These are phyloP conservation scores for Heterobasidion irregulare DNA, from an alignment of 1,284 basidiomycete species.

Conservation along the genomic window DNA sequence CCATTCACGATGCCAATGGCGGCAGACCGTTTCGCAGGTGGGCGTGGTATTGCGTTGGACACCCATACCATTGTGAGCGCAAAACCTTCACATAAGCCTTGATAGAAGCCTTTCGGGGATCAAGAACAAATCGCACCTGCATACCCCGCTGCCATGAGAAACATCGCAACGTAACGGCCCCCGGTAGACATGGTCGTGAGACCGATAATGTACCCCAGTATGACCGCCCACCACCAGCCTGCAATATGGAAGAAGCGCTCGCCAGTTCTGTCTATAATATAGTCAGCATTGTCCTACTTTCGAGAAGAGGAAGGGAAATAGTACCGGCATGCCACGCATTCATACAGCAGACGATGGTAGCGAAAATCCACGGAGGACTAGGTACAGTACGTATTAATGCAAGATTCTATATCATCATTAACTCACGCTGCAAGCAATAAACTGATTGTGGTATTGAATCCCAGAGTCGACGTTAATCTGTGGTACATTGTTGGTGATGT, in stretches of 20 bases:
- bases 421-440: constrained; percentile 57
- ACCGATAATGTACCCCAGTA: constrained; percentile 56
- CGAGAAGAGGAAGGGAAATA: neutral
- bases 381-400: neutral
- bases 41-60: constrained; percentile 52
- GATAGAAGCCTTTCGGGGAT: too few relatives aligned
- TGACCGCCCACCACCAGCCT: constrained; percentile 48
- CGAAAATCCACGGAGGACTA: constrained; percentile 59
- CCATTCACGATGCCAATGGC: constrained; percentile 36
- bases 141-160: neutral
- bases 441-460: constrained; percentile 50
- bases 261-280: constrained; percentile 40
- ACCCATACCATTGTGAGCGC: constrained; percentile 58
- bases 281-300: neutral
- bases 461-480: constrained; percentile 60
- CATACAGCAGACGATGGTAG: constrained; percentile 43
- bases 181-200: constrained; percentile 44
- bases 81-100: constrained; percentile 31
- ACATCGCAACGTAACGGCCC: constrained; percentile 49
- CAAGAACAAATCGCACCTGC: neutral
- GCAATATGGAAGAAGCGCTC: constrained; percentile 66
- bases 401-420: constrained; percentile 10
- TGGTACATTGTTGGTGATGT: too few relatives aligned
- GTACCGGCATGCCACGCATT: constrained; percentile 63
- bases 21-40: constrained; percentile 48